phyloP scores from a whole-genome alignment of 192 early-diverging fungal species.

The Coemansia pectinata region DNA sequence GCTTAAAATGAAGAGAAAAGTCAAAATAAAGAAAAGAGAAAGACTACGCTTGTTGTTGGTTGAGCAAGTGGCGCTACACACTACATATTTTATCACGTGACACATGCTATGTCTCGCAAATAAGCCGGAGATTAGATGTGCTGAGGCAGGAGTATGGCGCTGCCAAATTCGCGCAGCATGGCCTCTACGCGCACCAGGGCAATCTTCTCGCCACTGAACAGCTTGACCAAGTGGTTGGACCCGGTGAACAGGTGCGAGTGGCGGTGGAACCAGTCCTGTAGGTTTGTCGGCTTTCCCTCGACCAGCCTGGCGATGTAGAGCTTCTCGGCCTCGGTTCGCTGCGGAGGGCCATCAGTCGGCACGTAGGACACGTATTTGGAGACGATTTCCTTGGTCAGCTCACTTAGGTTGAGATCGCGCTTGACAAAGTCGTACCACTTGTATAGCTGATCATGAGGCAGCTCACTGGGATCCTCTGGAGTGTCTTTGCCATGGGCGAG shows the following conservation, averaged over 20 bases:
- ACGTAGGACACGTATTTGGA: slow-evolving; percentile 37
- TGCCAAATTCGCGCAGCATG: slow-evolving; percentile 36
- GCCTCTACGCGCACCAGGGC: slow-evolving; percentile 24
- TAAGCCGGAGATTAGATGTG: not conserved
- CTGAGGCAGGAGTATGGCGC: slow-evolving; percentile 28
- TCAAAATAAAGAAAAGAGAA: not conserved
- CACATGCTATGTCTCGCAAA: not conserved
- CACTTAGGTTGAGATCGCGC: slow-evolving; percentile 29
- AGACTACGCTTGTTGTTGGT: not conserved
- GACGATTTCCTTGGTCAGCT: slow-evolving; percentile 39
- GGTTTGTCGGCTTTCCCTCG: slow-evolving; percentile 16
- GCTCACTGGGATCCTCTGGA: slow-evolving; percentile 12
- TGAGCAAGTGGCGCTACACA: not conserved
- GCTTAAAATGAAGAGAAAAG: too few species aligned
- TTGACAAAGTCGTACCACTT: slow-evolving; percentile 41
- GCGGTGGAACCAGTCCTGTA: slow-evolving; percentile 51
- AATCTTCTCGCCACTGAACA: slow-evolving; percentile 34
- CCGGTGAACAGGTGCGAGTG: slow-evolving; percentile 50
- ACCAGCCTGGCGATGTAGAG: slow-evolving; percentile 28
- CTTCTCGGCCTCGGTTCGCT: slow-evolving; percentile 41
- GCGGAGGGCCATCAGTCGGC: slow-evolving; percentile 30
- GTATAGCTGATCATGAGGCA: slow-evolving; percentile 10
- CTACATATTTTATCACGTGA: not conserved
- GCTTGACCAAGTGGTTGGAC: slow-evolving; percentile 44
- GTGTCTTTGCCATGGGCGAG: slow-evolving; percentile 33